Base-by-base conservation (phyloP, 140 eudicot genomes). In the Bidens hawaiensis region DNA sequence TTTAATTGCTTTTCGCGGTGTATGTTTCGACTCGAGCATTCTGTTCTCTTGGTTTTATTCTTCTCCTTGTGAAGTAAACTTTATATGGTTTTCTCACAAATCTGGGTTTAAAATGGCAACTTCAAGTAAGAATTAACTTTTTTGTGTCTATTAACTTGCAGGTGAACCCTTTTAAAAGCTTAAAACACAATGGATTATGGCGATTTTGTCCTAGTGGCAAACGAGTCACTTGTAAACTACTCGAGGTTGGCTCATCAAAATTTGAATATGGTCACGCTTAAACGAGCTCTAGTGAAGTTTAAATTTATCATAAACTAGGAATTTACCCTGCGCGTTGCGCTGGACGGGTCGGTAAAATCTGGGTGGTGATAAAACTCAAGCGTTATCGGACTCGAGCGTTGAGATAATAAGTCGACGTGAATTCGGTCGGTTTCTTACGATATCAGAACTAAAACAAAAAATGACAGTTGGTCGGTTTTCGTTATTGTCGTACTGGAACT, bases 71-170 rank as follows among this genome's bases (percentile, higher is more conserved):
- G 43, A 54, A 42, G 45, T 36, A 36, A 43, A 24, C n/a, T 15
- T 38, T 52, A 28, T 28, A 49, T 17, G 24, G 65, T 28, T 54
- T 68, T 30, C 48, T 59, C 13, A 42, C 56, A 54, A 5, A 40
- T 28, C 46, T 16, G 24, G 21, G 52, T 22, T 42, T 24, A 21
- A 38, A 4, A 57, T 57, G 45, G 33, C 13, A 51, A 18, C 27
- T 48, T 19, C 54, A 48, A 48, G 25, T 47, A 6, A 45, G 51
- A 1, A 9, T 12, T 34, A 1, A 4, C 3, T 4, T 45, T 6
- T 45, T 45, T 22, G 24, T 17, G 22, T 17, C 48, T 42, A 30
- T 4, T 30, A 30, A 7, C 43, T 38, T 9, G 22, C 23, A 46
- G 18, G 52, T 46, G 23, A 48, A 48, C 12, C 28, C 19, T 19